Evolutionary conservation across 2,329 filamentous ascomycete genomes (phyloP).

Genomic region (Monosporascus sp.): DNA sequence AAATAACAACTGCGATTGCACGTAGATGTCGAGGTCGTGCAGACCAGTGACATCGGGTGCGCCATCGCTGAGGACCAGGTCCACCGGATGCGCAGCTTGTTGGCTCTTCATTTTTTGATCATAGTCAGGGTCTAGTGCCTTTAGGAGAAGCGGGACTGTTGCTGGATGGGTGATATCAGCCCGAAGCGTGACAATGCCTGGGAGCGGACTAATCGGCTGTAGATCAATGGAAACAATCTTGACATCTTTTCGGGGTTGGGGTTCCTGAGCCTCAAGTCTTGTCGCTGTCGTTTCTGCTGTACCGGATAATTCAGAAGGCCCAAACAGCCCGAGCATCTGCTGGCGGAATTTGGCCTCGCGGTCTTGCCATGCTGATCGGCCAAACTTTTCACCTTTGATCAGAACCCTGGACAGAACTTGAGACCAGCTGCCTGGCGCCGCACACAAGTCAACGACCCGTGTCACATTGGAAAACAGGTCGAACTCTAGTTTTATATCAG

Average conservation of each 20-base stretch:
- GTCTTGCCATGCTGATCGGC: slow-evolving; percentile 80
- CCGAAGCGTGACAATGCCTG: slow-evolving; percentile 85
- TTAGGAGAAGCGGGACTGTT: slow-evolving; percentile 82
- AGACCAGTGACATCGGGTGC: slow-evolving; percentile 95
- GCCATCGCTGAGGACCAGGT: slow-evolving; percentile 91
- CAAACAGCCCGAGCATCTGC: slow-evolving; percentile 51
- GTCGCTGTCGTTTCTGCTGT: slow-evolving; percentile 13
- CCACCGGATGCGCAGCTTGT: slow-evolving; percentile 70
- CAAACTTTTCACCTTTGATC: slow-evolving; percentile 90
- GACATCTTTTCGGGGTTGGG: slow-evolving; percentile 59
- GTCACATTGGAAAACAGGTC: slow-evolving; percentile 87
- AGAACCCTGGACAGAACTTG: slow-evolving; percentile 91
- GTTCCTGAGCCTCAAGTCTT: slow-evolving; percentile 17
- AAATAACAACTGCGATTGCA: slow-evolving; percentile 92
- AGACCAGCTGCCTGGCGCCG: slow-evolving; percentile 94
- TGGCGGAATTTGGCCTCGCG: slow-evolving; percentile 63
- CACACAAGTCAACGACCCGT: slow-evolving; percentile 91
- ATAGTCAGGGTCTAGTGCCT: slow-evolving; percentile 72
- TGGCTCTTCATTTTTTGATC: slow-evolving; percentile 40
- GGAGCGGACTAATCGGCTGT: slow-evolving; percentile 89
- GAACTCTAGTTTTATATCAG: slow-evolving; percentile 57
- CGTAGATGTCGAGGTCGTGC: slow-evolving; percentile 96
- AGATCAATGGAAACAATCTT: slow-evolving; percentile 95
- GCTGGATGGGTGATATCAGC: slow-evolving; percentile 97
- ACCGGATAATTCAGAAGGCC: slow-evolving; percentile 21